Base-by-base conservation (phyloP, 1,284 basidiomycete species). In the Ceratobasidium sp. region DNA sequence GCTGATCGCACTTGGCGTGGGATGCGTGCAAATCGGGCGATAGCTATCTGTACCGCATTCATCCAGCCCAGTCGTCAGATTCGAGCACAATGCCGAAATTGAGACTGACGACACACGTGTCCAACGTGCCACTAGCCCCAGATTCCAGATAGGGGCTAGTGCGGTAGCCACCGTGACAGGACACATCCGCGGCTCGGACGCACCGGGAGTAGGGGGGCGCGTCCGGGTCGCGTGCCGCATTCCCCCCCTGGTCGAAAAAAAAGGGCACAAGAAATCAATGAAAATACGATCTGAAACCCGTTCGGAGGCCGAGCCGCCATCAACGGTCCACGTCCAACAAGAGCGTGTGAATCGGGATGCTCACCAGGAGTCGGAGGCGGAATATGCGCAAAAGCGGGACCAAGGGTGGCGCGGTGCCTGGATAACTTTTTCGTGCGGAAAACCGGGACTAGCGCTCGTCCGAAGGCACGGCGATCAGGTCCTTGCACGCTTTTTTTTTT, bases 351-450 rank as follows among this genome's bases (percentile, higher is more conserved):
- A 42, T 18, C 58, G 23, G 42, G 11, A 60, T n/a, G 44, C 44
- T 2, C n/a, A 16, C 3, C 44, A 46, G 44, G 44, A 46, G 3
- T 11, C 12, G 18, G n/a, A n/a, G n/a, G n/a, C n/a, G n/a, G n/a
- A n/a, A n/a, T n/a, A n/a, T n/a, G n/a, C n/a, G n/a, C n/a, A n/a
- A n/a, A n/a, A n/a, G n/a, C n/a, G n/a, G n/a, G n/a, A n/a, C n/a
- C n/a, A n/a, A 44, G 42, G 48, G 62, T 64, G 62, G 62, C 48
- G 48, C 44, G 62, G 62, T 64, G 46, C 62, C 46, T 64, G 44
- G 42, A 23, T 33, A 62, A 61, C 23, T 16, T n/a, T 1, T n/a
- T n/a, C n/a, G n/a, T n/a, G n/a, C n/a, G n/a, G n/a, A n/a, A n/a
- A n/a, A n/a, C n/a, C 14, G n/a, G 33, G 30, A 25, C 58, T 60